A percentile compares a stretch with the other conserved stretches of the same genome.
Conservation (phyloP, 495 filamentous ascomycete species). For the Clohesyomyces aquaticus region DNA sequence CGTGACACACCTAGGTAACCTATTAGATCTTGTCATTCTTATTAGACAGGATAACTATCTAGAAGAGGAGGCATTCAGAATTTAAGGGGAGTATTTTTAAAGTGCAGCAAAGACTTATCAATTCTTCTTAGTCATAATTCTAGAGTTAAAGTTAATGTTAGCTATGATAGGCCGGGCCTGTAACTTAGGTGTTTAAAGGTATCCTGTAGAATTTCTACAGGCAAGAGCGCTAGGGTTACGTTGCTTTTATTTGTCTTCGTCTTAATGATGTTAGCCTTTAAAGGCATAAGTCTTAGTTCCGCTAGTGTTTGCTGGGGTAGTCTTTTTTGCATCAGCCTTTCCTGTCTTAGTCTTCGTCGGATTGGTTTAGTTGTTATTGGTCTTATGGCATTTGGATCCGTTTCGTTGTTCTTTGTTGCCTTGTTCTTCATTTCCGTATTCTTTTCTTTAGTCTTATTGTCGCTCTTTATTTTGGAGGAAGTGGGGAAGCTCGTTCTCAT, state of each 20-base stretch:
- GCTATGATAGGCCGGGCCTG: not conserved
- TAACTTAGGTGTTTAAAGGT: not conserved
- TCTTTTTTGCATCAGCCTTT: not conserved
- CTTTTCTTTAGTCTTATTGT: constrained; percentile 5
- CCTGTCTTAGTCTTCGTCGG: not conserved
- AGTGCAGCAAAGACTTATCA: constrained; percentile 2
- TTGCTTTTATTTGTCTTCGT: not conserved
- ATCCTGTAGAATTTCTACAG: constrained; percentile 5
- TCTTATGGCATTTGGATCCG: not conserved
- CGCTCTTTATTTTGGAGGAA: constrained; percentile 1
- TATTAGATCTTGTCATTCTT: not conserved
- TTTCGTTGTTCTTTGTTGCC: constrained; percentile 1
- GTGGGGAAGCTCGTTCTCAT: not conserved
- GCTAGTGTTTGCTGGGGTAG: not conserved
- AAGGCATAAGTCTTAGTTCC: not conserved
- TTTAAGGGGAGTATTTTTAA: not conserved
- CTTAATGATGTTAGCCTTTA: not conserved
- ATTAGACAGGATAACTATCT: not conserved
- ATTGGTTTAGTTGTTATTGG: not conserved
- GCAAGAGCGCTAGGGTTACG: not conserved
- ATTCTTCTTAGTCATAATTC: constrained; percentile 3
- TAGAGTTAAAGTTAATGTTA: constrained; percentile 1
- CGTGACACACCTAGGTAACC: not conserved
- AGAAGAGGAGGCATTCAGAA: constrained; percentile 6
- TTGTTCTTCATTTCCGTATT: constrained; percentile 1